Base-by-base conservation (phyloP, 148 eudicot genomes). In the Vaccinium vitisidaea region DNA sequence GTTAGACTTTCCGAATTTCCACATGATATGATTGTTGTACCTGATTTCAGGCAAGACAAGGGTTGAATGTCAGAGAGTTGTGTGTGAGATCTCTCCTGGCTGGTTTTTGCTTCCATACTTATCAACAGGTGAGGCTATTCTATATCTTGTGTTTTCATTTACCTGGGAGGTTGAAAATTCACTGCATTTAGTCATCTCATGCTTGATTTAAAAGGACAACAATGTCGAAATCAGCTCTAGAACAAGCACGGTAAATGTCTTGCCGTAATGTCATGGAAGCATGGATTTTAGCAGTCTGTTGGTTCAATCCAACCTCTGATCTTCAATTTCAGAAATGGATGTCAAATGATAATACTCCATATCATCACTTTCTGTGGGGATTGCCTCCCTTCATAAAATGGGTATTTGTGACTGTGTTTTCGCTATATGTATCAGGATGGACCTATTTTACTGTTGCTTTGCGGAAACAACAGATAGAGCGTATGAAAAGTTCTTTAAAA, bases 51-150 rank as follows among this genome's bases (percentile, higher is more conserved):
- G 89, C 90, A 90, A 90, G 86, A 76, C 89, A 88, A 76, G 93
- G 92, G 25, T 49, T 91, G 79, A 87, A 88, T 85, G 87, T 88
- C 15, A 87, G 67, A 79, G 92, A 91, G 81, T 73, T 91, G 43
- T 87, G 86, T 75, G 77, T 88, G 59, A 90, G 88, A 90, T 77
- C 87, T 83, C 85, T 91, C 53, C 30, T 91, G 61, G 74, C 90
- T 84, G 93, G 93, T 23, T 78, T 91, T 75, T 90, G 93, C 87
- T 91, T 91, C 84, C 93, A 91, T 75, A 80, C 81, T 49, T 90
- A 91, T 59, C 93, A 91, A 59, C 93, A 91, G 90, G 93, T 90
- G 52, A 80, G 56, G 1, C 52, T 54, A 77, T 61, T 70, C 46
- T 2, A 6, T 46, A 43, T 36, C 54, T 74, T 27, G 32, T 53